Percentiles rank a stretch among this genome's conserved stretches.
Conservation (phyloP, 202 grass and related monocot genomes). For the Saccharum hybrid region DNA sequence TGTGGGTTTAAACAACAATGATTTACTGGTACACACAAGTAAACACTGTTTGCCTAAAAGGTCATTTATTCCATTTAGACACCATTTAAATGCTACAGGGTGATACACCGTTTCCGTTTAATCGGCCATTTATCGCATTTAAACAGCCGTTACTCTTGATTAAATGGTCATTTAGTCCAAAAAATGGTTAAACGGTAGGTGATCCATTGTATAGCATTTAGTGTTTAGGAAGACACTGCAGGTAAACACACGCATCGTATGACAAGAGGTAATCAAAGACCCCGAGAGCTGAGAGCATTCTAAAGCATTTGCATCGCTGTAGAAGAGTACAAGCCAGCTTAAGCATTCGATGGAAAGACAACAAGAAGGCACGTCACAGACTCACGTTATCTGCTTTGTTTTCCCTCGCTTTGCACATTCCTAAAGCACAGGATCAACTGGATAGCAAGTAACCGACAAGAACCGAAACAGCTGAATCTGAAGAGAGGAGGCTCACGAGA, state of each 20-base stretch:
- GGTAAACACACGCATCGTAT: not conserved
- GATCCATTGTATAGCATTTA: not conserved
- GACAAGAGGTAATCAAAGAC: not conserved
- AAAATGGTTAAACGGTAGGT: not conserved
- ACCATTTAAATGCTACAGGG: too few species aligned
- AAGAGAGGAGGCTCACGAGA: conserved; percentile 11
- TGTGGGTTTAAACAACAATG: not conserved
- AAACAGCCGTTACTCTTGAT: not conserved
- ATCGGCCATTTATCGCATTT: not conserved
- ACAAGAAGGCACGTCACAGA: not conserved
- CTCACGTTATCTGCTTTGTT: not conserved
- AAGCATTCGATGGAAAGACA: not conserved
- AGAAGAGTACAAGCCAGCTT: not conserved
- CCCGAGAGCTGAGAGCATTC: not conserved
- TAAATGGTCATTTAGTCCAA: not conserved
- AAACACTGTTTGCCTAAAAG: not conserved
- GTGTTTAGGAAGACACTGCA: too few species aligned
- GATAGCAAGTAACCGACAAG: conserved; percentile 6
- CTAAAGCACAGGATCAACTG: conserved; percentile 10
- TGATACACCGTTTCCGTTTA: not conserved
- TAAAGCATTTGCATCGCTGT: not conserved
- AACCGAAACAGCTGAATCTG: conserved; percentile 29
- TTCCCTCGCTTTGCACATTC: not conserved
- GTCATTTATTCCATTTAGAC: not conserved
- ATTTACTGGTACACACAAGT: not conserved